Percentiles rank a stretch among this genome's conserved stretches.
phyloP scores from a whole-genome alignment of 208 protist species.

The Phytomonas sp. region DNA sequence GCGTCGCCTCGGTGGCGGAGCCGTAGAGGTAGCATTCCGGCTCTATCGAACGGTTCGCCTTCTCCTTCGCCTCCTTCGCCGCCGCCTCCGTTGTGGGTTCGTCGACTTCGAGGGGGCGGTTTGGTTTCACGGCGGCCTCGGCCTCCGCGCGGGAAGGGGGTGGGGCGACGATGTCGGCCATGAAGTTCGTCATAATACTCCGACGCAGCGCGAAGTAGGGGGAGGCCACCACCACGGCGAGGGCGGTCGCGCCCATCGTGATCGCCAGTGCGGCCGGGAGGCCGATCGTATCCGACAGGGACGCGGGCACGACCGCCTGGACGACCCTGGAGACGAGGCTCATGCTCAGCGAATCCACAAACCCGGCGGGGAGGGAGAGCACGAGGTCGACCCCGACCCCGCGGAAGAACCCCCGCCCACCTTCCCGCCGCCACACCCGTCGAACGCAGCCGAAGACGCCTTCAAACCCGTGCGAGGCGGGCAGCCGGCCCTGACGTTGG shows the following conservation, averaged over 20 bases:
- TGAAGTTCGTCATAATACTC: conserved; percentile 72
- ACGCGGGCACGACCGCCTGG: conserved; percentile 31
- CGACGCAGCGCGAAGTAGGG: conserved; percentile 66
- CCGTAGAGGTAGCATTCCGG: conserved; percentile 60
- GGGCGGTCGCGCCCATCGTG: conserved; percentile 37
- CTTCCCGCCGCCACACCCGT: conserved; percentile 61
- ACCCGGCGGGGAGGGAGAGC: conserved; percentile 36
- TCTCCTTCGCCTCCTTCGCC: conserved; percentile 2
- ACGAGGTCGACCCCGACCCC: conserved; percentile 55
- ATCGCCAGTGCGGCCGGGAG: conserved; percentile 29
- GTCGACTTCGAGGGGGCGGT: neutral
- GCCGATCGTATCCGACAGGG: conserved; percentile 30
- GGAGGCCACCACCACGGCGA: conserved; percentile 51
- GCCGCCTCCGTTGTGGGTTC: conserved; percentile 1
- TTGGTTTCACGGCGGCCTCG: neutral
- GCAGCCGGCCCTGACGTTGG: conserved; percentile 58
- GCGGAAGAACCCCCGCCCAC: conserved; percentile 42
- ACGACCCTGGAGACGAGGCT: conserved; percentile 35
- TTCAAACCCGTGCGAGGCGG: conserved; percentile 35
- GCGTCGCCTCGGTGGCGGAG: conserved; percentile 37
- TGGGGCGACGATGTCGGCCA: conserved; percentile 62
- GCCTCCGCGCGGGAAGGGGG: conserved; percentile 4
- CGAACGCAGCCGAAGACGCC: conserved; percentile 35
- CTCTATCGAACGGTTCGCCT: neutral
- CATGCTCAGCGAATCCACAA: conserved; percentile 48